Percentiles rank a stretch among this genome's conserved stretches.
These are phyloP conservation scores for Exophiala sideris DNA, from an alignment of 2,329 filamentous ascomycete species.

Conservation along the genomic window DNA sequence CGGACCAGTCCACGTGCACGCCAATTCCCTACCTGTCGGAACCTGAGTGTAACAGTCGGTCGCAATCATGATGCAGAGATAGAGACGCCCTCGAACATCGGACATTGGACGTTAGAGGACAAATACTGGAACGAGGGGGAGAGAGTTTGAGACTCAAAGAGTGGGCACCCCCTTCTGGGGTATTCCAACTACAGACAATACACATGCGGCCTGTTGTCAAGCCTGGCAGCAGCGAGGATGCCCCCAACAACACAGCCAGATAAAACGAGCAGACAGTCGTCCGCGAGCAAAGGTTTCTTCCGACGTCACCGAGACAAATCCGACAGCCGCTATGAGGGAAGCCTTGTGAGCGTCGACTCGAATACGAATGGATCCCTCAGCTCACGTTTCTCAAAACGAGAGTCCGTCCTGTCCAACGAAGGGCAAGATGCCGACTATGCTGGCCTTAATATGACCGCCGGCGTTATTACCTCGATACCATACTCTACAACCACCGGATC, in stretches of 20 bases:
- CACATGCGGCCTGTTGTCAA: conserved; percentile 21
- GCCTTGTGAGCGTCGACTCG: conserved; percentile 29
- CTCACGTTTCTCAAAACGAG: conserved; percentile 70
- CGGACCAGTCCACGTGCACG: not conserved
- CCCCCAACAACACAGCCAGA: conserved; percentile 59
- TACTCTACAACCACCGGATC: conserved; percentile 71
- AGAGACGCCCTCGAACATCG: conserved; percentile 4
- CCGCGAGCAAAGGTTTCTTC: conserved; percentile 80
- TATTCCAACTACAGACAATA: conserved; percentile 4
- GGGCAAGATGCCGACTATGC: conserved; percentile 56
- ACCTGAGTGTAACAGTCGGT: conserved; percentile 9
- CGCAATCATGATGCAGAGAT: conserved; percentile 22
- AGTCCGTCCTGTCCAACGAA: conserved; percentile 70
- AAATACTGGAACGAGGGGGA: conserved; percentile 13
- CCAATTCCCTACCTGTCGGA: conserved; percentile 7
- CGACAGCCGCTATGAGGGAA: conserved; percentile 58
- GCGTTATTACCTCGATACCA: conserved; percentile 82
- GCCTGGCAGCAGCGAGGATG: conserved; percentile 35
- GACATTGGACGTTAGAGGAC: conserved; percentile 13
- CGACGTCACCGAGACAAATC: conserved; percentile 76
- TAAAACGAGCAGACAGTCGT: conserved; percentile 79
- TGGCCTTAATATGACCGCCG: conserved; percentile 70
- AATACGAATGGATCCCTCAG: conserved; percentile 63
- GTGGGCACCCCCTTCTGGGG: conserved; percentile 16
- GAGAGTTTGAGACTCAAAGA: conserved; percentile 13